Evolutionary conservation across 2,329 filamentous ascomycete species (phyloP).

Genomic region (Colletotrichum orbiculare): DNA sequence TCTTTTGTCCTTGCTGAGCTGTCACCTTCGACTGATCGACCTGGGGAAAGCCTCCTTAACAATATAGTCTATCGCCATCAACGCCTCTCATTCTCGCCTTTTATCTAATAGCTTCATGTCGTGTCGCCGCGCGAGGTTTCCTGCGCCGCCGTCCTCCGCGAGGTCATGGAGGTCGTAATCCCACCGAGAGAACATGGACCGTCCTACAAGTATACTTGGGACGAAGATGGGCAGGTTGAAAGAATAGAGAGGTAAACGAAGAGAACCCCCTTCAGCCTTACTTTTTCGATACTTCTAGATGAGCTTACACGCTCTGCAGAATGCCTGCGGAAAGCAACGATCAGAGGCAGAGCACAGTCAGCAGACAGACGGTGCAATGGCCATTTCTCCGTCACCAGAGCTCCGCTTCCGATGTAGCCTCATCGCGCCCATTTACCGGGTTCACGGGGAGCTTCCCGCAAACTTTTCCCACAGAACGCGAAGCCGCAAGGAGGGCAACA

Average conservation of each 20-base stretch:
- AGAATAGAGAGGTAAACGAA: slow-evolving; percentile 32
- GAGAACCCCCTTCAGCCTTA: background rate
- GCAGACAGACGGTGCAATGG: slow-evolving; percentile 39
- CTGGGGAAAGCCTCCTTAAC: slow-evolving; percentile 3
- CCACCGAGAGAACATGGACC: slow-evolving; percentile 37
- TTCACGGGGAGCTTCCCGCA: slow-evolving; percentile 33
- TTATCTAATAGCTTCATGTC: slow-evolving; percentile 30
- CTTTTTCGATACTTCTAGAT: background rate
- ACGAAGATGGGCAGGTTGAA: slow-evolving; percentile 37
- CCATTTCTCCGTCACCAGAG: slow-evolving; percentile 36
- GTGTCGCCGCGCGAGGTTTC: slow-evolving; percentile 14
- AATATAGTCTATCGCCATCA: slow-evolving; percentile 19
- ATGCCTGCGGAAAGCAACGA: slow-evolving; percentile 6
- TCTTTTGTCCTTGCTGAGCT: slow-evolving; percentile 23
- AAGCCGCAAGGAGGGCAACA: slow-evolving; percentile 32
- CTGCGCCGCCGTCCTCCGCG: slow-evolving; percentile 29
- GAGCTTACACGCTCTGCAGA: slow-evolving; percentile 21
- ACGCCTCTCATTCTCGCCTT: background rate
- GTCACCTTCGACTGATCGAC: slow-evolving; percentile 11
- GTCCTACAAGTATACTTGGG: slow-evolving; percentile 38
- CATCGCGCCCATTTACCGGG: slow-evolving; percentile 32
- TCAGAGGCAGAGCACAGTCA: slow-evolving; percentile 25
- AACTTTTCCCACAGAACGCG: slow-evolving; percentile 19
- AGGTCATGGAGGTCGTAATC: slow-evolving; percentile 38
- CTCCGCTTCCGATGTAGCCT: slow-evolving; percentile 32